phyloP scores from a whole-genome alignment of 345 rosid genomes.

The Gossypioides kirkii region DNA sequence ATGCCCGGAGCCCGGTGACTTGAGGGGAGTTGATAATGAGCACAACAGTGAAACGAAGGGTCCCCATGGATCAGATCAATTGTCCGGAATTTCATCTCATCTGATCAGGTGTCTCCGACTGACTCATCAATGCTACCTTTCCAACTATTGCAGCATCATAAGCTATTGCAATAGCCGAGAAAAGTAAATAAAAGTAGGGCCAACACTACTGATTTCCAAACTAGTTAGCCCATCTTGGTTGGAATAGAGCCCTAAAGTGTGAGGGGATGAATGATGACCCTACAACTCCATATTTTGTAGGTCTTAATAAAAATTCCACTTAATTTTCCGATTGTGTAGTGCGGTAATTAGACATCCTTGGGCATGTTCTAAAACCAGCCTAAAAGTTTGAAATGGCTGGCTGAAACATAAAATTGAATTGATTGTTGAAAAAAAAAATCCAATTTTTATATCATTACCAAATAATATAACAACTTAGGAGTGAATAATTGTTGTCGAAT shows the following conservation, averaged over 20 bases:
- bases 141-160: slow-evolving; percentile 20
- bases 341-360: not conserved
- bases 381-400: no score
- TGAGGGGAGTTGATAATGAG: not conserved
- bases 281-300: not conserved
- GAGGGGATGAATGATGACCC: not conserved
- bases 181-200: slow-evolving; percentile 4
- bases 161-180: slow-evolving; percentile 9
- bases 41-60: not conserved
- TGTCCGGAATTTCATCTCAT: slow-evolving; percentile 21
- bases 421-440: no score
- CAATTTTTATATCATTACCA: no score
- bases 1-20: not conserved
- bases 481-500: no score
- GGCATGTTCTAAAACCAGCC: not conserved
- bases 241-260: not conserved
- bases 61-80: slow-evolving; percentile 9
- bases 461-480: no score
- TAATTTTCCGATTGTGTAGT: not conserved
- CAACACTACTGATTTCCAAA: slow-evolving; percentile 19
- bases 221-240: not conserved
- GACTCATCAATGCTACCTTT: slow-evolving; percentile 28
- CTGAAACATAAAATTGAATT: no score
- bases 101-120: slow-evolving; percentile 29
- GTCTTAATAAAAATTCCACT: not conserved